Evolutionary conservation across 1,284 basidiomycete genomes (phyloP).

Genomic region (Ganoderma leucocontextum): DNA sequence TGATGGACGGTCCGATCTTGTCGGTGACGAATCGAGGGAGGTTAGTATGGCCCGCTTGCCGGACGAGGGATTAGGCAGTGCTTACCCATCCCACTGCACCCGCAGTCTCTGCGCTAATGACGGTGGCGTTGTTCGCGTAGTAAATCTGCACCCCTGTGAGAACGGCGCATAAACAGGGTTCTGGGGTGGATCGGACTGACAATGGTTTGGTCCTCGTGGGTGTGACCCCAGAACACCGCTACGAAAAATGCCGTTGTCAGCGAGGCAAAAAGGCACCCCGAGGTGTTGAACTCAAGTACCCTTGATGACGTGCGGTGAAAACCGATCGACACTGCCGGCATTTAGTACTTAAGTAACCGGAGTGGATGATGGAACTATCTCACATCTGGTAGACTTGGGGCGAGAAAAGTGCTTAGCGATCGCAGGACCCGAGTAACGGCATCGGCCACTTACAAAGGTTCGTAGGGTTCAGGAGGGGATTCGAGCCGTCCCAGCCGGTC

Average conservation of each 20-base stretch:
- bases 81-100: slow-evolving; percentile 62
- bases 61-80: neutral
- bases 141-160: slow-evolving; percentile 59
- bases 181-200: slow-evolving; percentile 46
- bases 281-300: slow-evolving; percentile 49
- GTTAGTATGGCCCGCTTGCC: neutral
- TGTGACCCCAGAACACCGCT: slow-evolving; percentile 85
- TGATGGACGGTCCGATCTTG: slow-evolving; percentile 74
- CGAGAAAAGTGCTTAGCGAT: neutral
- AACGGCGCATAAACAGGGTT: neutral
- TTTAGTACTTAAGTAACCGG: slow-evolving; percentile 31
- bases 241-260: slow-evolving; percentile 7
- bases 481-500: slow-evolving; percentile 79
- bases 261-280: slow-evolving; percentile 20
- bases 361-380: slow-evolving; percentile 27
- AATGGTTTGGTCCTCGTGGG: slow-evolving; percentile 83
- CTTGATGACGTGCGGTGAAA: slow-evolving; percentile 79
- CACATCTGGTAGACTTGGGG: slow-evolving; percentile 77
- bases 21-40: neutral
- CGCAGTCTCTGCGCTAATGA: slow-evolving; percentile 65
- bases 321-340: slow-evolving; percentile 74
- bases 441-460: slow-evolving; percentile 63
- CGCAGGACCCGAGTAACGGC: neutral
- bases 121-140: slow-evolving; percentile 78
- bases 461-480: slow-evolving; percentile 68